These are phyloP conservation scores for Eucalyptus shirleyi DNA, from an alignment of 345 rosid species.

Conservation along the genomic window DNA sequence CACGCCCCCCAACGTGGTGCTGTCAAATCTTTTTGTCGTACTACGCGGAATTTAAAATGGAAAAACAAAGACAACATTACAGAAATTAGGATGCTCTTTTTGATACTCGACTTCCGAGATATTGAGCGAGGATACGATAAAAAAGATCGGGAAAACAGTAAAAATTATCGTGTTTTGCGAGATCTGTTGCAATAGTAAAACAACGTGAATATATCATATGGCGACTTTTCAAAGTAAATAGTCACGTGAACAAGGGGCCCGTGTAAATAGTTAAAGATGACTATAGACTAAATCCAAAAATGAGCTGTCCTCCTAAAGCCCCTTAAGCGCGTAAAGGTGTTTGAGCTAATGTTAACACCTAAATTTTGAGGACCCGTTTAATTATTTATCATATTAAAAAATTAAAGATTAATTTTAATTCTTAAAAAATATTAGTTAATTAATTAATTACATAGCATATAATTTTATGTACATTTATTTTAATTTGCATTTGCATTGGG, in stretches of 20 bases:
- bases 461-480: too few species aligned
- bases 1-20: background rate
- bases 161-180: background rate
- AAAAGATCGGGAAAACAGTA: background rate
- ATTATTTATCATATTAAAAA: too few species aligned
- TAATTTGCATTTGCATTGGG: too few species aligned
- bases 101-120: background rate
- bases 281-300: background rate
- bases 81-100: background rate
- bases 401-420: too few species aligned
- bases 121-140: accelerated
- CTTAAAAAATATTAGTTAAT: too few species aligned
- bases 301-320: too few species aligned
- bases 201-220: background rate
- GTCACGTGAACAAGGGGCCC: background rate
- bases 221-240: background rate
- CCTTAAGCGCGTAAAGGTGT: too few species aligned
- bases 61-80: background rate
- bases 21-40: background rate
- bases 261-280: background rate
- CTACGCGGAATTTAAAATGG: background rate
- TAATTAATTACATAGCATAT: too few species aligned
- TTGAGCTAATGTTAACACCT: too few species aligned
- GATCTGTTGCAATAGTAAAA: background rate
- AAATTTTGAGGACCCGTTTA: too few species aligned